Evolutionary conservation across 73 alveolate species (phyloP), one percentile per base, ranked within the genome.

Genomic region (Paramecium pentaurelia): DNA sequence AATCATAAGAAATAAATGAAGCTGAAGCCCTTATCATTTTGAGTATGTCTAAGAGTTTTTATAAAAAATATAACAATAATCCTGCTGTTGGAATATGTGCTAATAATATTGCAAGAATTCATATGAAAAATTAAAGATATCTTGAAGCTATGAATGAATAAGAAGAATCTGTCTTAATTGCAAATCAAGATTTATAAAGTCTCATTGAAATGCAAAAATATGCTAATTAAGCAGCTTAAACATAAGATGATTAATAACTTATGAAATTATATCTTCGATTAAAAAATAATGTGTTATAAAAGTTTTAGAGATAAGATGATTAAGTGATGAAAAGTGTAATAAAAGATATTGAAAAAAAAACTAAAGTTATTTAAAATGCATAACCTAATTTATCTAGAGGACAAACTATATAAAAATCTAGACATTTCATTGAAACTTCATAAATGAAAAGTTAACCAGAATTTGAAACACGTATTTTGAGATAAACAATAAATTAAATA

Each of bases 61-160:
- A 37, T 38, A 75, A 75, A 16, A 75, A 75, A 75, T 37, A 40
- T n/a, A 40, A 40, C 18, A 75, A 75, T 38, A 37, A 32, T 30
- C 64, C 58, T 32, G 88, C 88, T 37, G 68, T 75, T n/a, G 88
- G 88, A 3, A 75, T 75, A 2, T 75, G 88, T 75, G 88, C 88
- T 22, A 75, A 75, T 36, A 75, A 75, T 37, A 75, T 75, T 16
- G 58, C 88, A 14, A 75, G 49, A 75, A 75, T 75, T 0, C 88
- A 75, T 75, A 75, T 75, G 88, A 75, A 75, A 75, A 75, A 75
- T n/a, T n/a, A 75, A 34, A 75, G 88, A 75, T 75, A 75, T 20
- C 14, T 75, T 4, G 88, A 75, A 12, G 88, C 88, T 14, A 75
- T 75, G 88, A 75, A 75, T 11, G 88, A 75, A 38, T 75, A 75